Conservation (phyloP, 192 early-diverging fungal genomes). For the Backusella circina region DNA sequence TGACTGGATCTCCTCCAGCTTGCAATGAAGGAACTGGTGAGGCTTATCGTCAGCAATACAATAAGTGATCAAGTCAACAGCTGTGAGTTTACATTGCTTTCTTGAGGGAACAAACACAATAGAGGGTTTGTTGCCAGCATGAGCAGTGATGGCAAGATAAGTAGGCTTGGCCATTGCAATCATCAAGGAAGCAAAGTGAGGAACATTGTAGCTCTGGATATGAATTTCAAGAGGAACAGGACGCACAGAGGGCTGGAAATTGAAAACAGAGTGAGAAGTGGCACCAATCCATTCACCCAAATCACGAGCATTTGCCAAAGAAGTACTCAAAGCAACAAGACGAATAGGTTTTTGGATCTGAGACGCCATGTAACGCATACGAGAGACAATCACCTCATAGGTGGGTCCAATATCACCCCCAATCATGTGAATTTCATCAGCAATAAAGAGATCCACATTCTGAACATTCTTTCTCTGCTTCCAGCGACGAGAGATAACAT, state of each 20-base stretch:
- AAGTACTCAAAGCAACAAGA: conserved; percentile 87
- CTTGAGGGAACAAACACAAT: conserved; percentile 94
- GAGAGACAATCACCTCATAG: conserved; percentile 89
- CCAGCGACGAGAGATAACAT: conserved; percentile 92
- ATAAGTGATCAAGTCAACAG: conserved; percentile 79
- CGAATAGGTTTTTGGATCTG: conserved; percentile 80
- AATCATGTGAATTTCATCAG: conserved; percentile 93
- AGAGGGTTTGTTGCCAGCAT: conserved; percentile 61
- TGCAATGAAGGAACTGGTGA: conserved; percentile 71
- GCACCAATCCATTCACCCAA: conserved; percentile 97
- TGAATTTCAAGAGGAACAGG: conserved; percentile 93
- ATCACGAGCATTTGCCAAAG: conserved; percentile 96
- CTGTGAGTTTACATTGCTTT: conserved; percentile 84
- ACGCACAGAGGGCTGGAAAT: conserved; percentile 92
- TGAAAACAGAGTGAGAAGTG: conserved; percentile 73
- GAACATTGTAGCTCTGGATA: conserved; percentile 88
- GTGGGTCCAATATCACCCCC: conserved; percentile 88
- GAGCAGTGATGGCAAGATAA: conserved; percentile 68
- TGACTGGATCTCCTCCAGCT: conserved; percentile 57
- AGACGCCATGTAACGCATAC: conserved; percentile 89
- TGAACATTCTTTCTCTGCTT: conserved; percentile 93
- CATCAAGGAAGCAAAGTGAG: conserved; percentile 96
- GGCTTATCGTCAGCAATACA: conserved; percentile 74
- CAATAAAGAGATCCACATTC: conserved; percentile 82
- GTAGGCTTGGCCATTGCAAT: conserved; percentile 88